Percentiles rank a stretch among this genome's conserved stretches.
Evolutionary conservation across 2,329 filamentous ascomycete genomes (phyloP).

Genomic region (Xylaria sp.): DNA sequence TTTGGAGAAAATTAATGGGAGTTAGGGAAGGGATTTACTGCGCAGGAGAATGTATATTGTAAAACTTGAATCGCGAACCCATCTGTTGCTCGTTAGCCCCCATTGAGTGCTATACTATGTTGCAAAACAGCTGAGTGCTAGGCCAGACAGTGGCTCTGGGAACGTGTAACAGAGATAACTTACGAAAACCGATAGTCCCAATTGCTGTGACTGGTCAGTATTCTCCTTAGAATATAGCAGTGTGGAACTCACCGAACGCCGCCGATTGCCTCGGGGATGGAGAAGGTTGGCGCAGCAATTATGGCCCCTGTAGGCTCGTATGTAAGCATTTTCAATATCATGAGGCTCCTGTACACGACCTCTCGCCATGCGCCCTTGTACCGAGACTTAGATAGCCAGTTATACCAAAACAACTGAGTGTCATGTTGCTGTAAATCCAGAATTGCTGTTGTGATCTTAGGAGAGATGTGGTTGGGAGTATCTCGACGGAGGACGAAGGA

Average conservation of each 20-base stretch:
- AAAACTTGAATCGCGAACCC: conserved; percentile 79
- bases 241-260: conserved; percentile 53
- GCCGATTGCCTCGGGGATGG: conserved; percentile 75
- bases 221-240: background rate
- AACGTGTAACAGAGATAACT: too few species aligned
- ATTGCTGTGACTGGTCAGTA: conserved; percentile 49
- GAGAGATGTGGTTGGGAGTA: conserved; percentile 60
- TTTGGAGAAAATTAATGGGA: background rate
- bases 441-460: conserved; percentile 61
- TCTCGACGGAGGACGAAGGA: conserved; percentile 73
- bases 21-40: conserved; percentile 31
- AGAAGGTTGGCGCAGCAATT: conserved; percentile 77
- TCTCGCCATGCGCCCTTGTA: conserved; percentile 77
- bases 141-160: too few species aligned
- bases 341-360: conserved; percentile 71
- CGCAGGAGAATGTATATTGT: conserved; percentile 79
- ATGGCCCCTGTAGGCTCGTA: conserved; percentile 82
- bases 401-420: conserved; percentile 74
- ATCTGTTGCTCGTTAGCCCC: conserved; percentile 43
- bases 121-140: too few species aligned
- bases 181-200: conserved; percentile 75
- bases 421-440: conserved; percentile 69
- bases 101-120: too few species aligned
- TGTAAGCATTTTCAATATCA: conserved; percentile 77
- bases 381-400: conserved; percentile 72